phyloP scores from a whole-genome alignment of 2,329 filamentous ascomycete species.

The Dactylellina cionopaga region DNA sequence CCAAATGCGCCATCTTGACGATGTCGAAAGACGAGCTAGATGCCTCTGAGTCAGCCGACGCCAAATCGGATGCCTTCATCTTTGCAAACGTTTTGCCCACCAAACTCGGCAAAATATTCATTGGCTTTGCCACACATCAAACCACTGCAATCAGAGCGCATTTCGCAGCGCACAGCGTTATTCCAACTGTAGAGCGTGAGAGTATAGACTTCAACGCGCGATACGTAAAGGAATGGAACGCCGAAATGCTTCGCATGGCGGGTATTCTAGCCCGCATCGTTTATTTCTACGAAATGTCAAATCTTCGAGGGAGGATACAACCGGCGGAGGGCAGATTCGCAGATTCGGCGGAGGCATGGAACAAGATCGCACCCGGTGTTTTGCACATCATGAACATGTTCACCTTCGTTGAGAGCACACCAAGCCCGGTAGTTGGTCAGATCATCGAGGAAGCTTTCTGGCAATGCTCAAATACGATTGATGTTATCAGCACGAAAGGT shows the following conservation, averaged over 20 bases:
- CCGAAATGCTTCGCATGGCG: conserved; percentile 88
- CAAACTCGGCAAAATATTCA: conserved; percentile 91
- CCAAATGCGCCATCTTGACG: conserved; percentile 85
- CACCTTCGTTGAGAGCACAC: conserved; percentile 85
- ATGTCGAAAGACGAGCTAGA: conserved; percentile 86
- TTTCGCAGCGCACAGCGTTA: conserved; percentile 93
- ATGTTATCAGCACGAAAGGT: conserved; percentile 87
- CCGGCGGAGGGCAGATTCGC: conserved; percentile 64
- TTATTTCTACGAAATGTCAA: conserved; percentile 85
- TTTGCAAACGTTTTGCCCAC: conserved; percentile 90
- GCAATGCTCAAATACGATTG: conserved; percentile 87
- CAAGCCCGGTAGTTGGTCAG: conserved; percentile 81
- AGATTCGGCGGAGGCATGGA: conserved; percentile 70
- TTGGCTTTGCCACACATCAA: conserved; percentile 96
- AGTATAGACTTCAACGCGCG: conserved; percentile 96
- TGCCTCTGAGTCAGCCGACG: conserved; percentile 74
- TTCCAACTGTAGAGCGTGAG: conserved; percentile 95
- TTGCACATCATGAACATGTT: conserved; percentile 86
- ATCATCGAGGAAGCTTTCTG: conserved; percentile 96
- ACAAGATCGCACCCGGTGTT: conserved; percentile 60
- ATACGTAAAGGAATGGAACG: conserved; percentile 94
- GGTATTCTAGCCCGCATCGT: conserved; percentile 90
- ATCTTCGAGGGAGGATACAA: conserved; percentile 70
- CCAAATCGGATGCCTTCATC: conserved; percentile 62
- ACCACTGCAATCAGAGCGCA: conserved; percentile 94